Evolutionary conservation across 176 grass and related monocot species (phyloP), one percentile per base, ranked within the genome.

Genomic region (Eleusine indica): DNA sequence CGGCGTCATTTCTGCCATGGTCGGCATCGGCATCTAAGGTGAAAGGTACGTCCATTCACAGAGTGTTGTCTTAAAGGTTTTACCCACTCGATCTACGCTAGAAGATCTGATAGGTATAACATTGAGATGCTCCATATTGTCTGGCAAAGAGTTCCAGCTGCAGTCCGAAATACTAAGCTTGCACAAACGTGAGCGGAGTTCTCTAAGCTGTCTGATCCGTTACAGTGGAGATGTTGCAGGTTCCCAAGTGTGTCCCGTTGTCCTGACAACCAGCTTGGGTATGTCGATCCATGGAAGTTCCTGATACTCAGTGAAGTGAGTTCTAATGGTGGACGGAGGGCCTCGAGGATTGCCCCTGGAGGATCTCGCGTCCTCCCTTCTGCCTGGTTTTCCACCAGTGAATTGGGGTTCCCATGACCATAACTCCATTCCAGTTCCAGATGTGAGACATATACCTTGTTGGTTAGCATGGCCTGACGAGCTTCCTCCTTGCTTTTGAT

Each of bases 221-320:
- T 25, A 11, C 43, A 72, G 0, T 0, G 0, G 22, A 73, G 70
- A 17, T 3, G 2, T 73, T 73, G 2, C 13, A 73, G 70, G 22
- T 51, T 47, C 44, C 30, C 3, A 29, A 49, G 70, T 5, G 46
- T 73, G 25, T 44, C 22, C 25, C 30, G 22, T 74, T 53, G 25
- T 74, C 71, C 48, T 5, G 71, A 53, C 47, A 74, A 74, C 80
- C 80, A 74, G 32, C 9, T 60, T 22, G 80, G 80, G 12, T 64
- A 83, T 9, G 17, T 22, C 1, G 4, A 37, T 49, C 42, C 57
- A 0, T 1, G 5, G 42, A 74, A 83, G 3, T 8, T 9, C 2
- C 0, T 0, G 12, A 83, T 51, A 1, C 3, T 1, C 6, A 83
- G 41, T n/a, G 6, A n/a, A 37, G 17, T 11, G 9, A 18, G 6